Percentiles rank a stretch among this genome's conserved stretches.
Conservation (phyloP, 2,329 filamentous ascomycete genomes). For the Lojkania enalia region DNA sequence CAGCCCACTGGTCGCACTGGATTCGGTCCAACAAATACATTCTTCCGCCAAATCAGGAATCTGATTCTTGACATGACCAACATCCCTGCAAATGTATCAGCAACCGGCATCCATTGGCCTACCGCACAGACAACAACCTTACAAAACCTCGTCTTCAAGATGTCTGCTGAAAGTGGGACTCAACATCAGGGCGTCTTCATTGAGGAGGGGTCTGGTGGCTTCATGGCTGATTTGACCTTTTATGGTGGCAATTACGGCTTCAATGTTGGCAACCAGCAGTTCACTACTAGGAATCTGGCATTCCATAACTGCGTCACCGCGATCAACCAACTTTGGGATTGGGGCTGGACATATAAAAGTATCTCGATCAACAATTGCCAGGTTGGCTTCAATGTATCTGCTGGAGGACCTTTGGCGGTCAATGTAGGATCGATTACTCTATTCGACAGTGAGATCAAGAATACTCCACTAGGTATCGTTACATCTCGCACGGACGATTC, state of each 20-base stretch:
- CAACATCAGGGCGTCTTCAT: slow-evolving; percentile 52
- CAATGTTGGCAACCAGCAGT: slow-evolving; percentile 53
- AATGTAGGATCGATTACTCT: slow-evolving; percentile 60
- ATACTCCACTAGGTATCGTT: slow-evolving; percentile 55
- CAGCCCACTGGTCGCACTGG: slow-evolving; percentile 38
- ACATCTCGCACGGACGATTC: slow-evolving; percentile 51
- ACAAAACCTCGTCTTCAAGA: slow-evolving; percentile 51
- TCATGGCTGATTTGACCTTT: slow-evolving; percentile 52
- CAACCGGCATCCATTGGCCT: slow-evolving; percentile 53
- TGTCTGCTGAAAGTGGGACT: slow-evolving; percentile 50
- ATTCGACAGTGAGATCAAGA: slow-evolving; percentile 59
- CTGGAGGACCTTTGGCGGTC: slow-evolving; percentile 41
- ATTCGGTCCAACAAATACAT: slow-evolving; percentile 61
- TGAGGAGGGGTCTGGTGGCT: slow-evolving; percentile 50
- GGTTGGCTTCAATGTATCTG: slow-evolving; percentile 56
- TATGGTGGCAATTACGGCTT: slow-evolving; percentile 48
- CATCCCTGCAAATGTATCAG: slow-evolving; percentile 51
- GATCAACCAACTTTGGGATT: slow-evolving; percentile 62
- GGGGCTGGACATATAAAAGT: slow-evolving; percentile 61
- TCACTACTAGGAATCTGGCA: slow-evolving; percentile 60
- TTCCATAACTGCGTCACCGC: slow-evolving; percentile 58
- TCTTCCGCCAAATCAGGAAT: slow-evolving; percentile 68
- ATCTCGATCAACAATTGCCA: slow-evolving; percentile 57
- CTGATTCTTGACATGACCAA: slow-evolving; percentile 63
- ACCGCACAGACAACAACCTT: slow-evolving; percentile 51